These are phyloP conservation scores for Mycena amicta DNA, from an alignment of 768 basidiomycete genomes.

Conservation along the genomic window DNA sequence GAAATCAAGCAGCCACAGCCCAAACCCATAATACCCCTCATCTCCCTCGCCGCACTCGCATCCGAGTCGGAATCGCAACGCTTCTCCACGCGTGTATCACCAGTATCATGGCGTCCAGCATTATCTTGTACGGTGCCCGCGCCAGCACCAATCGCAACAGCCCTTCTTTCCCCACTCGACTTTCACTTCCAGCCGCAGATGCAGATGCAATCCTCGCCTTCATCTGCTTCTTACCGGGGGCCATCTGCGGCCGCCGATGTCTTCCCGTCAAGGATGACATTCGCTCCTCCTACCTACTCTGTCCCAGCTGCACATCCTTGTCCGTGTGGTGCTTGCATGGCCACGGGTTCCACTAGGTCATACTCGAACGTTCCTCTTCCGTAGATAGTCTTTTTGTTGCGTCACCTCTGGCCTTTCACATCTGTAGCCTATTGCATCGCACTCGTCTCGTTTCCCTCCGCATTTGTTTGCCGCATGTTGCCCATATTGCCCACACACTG, in stretches of 20 bases:
- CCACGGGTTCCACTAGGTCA: background rate
- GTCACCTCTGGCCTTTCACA: background rate
- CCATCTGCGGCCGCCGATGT: background rate
- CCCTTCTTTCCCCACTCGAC: background rate
- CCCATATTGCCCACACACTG: background rate
- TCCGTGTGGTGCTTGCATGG: background rate
- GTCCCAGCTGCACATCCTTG: too few relatives aligned
- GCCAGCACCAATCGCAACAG: background rate
- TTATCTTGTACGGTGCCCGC: background rate
- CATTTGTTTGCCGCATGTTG: background rate
- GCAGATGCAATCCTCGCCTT: background rate
- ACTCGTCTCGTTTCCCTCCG: background rate
- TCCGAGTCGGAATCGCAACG: background rate
- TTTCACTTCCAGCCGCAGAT: background rate
- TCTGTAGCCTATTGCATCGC: conserved; percentile 1
- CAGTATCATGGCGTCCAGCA: background rate
- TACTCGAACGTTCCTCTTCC: background rate
- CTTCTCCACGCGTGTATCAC: background rate
- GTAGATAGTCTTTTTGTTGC: background rate
- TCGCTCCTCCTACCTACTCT: too few relatives aligned
- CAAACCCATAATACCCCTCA: conserved; percentile 19
- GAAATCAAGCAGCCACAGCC: conserved; percentile 24
- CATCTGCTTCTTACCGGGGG: background rate
- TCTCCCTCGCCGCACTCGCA: conserved; percentile 20
- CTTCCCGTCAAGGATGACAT: background rate